Evolutionary conservation across 306 rosid genomes (phyloP), one percentile per base, ranked within the genome.

Genomic region (Quercus dentata): DNA sequence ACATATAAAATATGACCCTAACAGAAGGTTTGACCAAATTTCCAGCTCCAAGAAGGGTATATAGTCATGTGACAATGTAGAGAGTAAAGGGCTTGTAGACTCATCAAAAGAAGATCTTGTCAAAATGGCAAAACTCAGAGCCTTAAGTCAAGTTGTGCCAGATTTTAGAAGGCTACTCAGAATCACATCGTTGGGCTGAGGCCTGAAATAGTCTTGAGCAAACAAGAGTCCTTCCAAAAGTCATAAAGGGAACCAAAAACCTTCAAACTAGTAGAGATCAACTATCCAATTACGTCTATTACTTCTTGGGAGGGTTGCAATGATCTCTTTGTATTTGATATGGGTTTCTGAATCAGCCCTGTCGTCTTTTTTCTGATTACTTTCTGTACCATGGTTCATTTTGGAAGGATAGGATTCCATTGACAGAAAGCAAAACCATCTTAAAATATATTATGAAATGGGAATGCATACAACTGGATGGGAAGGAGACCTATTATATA

Each of bases 301-400:
- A 3, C 18, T 51, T 13, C 68, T 74, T 6, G 75, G 28, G 17
- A 80, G 71, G 79, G 27, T 41, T 67, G 71, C 27, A 38, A 80
- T 19, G 5, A 55, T 38, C 19, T 74, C 75, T 23, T 19, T 18
- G 59, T 11, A 80, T 33, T 35, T 35, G 10, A 17, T 3, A 2
- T 4, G 12, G 28, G 55, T 27, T 35, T 19, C 30, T 17, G 3
- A 41, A 30, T 28, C n/a, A 10, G 54, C 13, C 4, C 54, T 49
- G 1, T 49, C 15, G 1, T 49, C 54, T 12, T 49, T 13, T 49
- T 49, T 49, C 54, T 49, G 0, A 3, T 12, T 49, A 49, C 54
- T 49, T 49, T 12, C 15, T 3, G 5, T 10, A 13, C 54, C 54
- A 49, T 49, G 54, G 15, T 49, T 49, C 17, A 49, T 49, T 49